These are phyloP conservation scores for Caryopteris hybrid DNA, from an alignment of 305 asterid genomes.

Conservation along the genomic window DNA sequence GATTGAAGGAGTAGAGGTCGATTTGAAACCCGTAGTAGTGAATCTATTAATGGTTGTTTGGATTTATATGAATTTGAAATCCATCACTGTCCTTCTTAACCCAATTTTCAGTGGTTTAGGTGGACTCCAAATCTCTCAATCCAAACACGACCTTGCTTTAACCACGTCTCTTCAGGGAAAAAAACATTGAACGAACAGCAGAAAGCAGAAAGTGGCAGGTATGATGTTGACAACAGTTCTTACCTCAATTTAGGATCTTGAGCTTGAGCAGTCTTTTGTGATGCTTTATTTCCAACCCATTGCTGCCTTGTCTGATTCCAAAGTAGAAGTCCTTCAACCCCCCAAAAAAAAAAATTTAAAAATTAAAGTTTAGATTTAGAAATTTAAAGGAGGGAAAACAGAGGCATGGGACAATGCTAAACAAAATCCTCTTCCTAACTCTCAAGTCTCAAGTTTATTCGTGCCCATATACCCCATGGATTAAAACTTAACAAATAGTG, in stretches of 20 bases:
- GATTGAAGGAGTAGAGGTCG: not conserved
- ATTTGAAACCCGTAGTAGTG: not conserved
- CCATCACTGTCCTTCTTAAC: not conserved
- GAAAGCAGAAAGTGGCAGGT: not conserved
- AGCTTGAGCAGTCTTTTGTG: constrained; percentile 37
- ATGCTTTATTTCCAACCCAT: constrained; percentile 69
- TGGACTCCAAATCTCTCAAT: not conserved
- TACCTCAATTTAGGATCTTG: constrained; percentile 71
- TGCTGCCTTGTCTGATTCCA: constrained; percentile 88
- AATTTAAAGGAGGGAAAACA: not conserved
- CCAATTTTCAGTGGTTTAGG: not conserved
- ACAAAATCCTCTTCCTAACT: not conserved
- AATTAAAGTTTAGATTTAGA: not conserved
- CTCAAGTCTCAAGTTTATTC: not conserved
- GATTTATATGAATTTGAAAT: not conserved
- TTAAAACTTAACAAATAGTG: no score
- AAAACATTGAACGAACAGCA: not conserved
- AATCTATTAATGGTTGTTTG: not conserved
- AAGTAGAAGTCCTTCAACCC: constrained; percentile 68
- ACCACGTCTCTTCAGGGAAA: not conserved
- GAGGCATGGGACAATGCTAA: not conserved
- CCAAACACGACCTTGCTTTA: not conserved
- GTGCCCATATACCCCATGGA: no score
- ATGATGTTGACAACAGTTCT: not conserved
- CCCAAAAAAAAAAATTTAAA: not conserved